phyloP scores from a whole-genome alignment of 108 stramenopile genomes.

The Cyclotella cryptica region DNA sequence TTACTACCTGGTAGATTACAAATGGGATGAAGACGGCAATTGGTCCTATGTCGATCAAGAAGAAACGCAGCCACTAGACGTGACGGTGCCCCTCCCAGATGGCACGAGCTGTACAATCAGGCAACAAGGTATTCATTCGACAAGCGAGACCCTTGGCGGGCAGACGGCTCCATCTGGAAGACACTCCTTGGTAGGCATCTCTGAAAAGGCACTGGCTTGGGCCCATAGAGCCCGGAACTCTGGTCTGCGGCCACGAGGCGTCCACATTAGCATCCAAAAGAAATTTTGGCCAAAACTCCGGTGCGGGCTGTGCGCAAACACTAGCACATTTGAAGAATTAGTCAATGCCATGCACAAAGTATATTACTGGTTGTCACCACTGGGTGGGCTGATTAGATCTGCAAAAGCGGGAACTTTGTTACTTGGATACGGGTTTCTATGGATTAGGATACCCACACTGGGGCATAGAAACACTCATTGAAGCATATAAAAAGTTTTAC shows the following conservation, averaged over 20 bases:
- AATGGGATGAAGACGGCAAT: neutral
- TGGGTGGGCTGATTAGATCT: neutral
- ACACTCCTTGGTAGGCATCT: no score
- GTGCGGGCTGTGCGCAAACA: conserved; percentile 12
- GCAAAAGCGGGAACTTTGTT: neutral
- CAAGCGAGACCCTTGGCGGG: neutral
- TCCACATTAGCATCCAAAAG: neutral
- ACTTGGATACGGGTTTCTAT: conserved; percentile 10
- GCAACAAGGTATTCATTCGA: neutral
- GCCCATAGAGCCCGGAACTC: neutral
- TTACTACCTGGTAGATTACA: conserved; percentile 1
- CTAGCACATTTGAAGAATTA: neutral
- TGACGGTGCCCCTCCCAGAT: conserved; percentile 1
- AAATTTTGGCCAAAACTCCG: conserved; percentile 12
- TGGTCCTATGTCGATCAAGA: conserved; percentile 2
- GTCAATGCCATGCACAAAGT: neutral
- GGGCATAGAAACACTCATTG: neutral
- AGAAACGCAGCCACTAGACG: neutral
- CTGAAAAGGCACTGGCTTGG: neutral
- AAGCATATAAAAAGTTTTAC: neutral
- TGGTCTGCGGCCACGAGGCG: neutral
- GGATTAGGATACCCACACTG: conserved; percentile 7
- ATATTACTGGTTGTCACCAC: neutral
- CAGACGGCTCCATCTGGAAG: conserved; percentile 1
- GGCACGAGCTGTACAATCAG: neutral